phyloP scores from a whole-genome alignment of 257 asterid species.

The Eustoma russellianum region DNA sequence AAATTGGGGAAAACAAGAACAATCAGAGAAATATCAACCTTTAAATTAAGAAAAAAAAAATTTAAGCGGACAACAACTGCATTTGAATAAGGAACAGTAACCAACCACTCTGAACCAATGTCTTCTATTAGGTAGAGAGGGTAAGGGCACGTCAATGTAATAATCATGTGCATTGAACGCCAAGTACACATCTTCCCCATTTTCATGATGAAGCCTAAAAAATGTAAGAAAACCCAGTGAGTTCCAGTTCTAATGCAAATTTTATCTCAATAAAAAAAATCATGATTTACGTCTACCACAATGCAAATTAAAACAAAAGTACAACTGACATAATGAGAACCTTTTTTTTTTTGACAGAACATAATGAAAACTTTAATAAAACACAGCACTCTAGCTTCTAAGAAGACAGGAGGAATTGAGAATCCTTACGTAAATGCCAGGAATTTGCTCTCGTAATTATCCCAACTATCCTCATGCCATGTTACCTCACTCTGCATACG shows the following conservation, averaged over 20 bases:
- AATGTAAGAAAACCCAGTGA: background rate
- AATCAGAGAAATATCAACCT: background rate
- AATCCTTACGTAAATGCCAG: conserved; percentile 85
- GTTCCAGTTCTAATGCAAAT: no score
- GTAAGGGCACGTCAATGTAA: conserved; percentile 44
- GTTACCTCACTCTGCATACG: conserved; percentile 70
- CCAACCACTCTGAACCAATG: conserved; percentile 90
- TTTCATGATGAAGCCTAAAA: conserved; percentile 71
- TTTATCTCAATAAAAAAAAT: background rate
- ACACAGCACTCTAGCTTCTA: no score
- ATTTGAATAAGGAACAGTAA: conserved; percentile 12
- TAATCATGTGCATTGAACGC: conserved; percentile 86
- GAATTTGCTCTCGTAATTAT: conserved; percentile 72
- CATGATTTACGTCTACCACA: background rate
- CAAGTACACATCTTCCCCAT: conserved; percentile 61
- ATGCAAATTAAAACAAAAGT: background rate
- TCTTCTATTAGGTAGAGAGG: conserved; percentile 55
- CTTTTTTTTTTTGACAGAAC: no score
- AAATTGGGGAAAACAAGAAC: background rate
- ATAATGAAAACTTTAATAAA: no score
- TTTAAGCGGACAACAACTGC: no score
- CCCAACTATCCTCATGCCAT: conserved; percentile 98
- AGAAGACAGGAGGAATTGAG: background rate
- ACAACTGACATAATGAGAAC: no score
- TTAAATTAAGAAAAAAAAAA: background rate